Evolutionary conservation across 208 protist species (phyloP).

Genomic region (Plasmodiophora brassicae): DNA sequence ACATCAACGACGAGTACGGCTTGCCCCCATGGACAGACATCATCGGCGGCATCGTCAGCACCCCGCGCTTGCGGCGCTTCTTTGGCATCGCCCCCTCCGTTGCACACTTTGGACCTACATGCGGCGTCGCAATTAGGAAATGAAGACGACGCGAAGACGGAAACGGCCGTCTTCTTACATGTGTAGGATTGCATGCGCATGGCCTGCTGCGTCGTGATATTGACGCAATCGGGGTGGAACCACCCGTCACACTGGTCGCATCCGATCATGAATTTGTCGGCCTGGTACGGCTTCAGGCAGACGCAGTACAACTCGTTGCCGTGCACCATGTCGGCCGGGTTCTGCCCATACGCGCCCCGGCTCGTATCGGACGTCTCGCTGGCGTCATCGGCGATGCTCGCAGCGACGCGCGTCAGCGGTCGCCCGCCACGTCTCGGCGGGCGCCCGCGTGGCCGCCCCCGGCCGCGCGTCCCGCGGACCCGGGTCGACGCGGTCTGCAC

Average conservation of each 20-base stretch:
- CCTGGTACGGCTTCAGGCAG: slow-evolving; percentile 4
- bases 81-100: not conserved
- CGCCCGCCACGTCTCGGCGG: not conserved
- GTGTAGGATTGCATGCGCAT: slow-evolving; percentile 20
- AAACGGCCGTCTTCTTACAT: not conserved
- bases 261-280: slow-evolving; percentile 42
- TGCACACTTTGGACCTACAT: not conserved
- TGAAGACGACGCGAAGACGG: no score
- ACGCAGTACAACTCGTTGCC: slow-evolving; percentile 32
- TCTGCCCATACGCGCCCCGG: not conserved
- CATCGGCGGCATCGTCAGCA: not conserved
- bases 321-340: not conserved
- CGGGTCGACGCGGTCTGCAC: not conserved
- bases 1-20: slow-evolving; percentile 4
- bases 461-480: not conserved
- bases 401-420: not conserved
- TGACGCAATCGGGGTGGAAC: slow-evolving; percentile 41
- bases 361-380: slow-evolving; percentile 24
- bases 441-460: not conserved
- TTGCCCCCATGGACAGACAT: not conserved
- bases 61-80: not conserved
- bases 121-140: no score
- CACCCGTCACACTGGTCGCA: slow-evolving; percentile 41
- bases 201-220: slow-evolving; percentile 32
- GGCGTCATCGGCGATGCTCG: not conserved